Evolutionary conservation across 1,139 yeast genomes (phyloP).

Genomic region (Saccharomyces hybrid): DNA sequence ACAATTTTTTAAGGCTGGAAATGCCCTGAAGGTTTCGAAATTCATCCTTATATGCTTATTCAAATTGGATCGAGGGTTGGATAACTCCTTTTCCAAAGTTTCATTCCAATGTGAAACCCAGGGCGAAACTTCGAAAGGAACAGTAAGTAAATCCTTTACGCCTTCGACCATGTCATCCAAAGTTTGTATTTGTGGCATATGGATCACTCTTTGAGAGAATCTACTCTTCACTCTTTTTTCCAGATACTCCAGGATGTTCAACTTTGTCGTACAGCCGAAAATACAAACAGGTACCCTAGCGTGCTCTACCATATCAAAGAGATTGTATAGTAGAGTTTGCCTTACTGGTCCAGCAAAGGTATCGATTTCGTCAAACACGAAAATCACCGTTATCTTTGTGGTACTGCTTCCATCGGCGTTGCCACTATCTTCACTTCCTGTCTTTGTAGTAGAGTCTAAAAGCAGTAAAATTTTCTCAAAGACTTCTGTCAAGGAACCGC

Average conservation of each 20-base stretch:
- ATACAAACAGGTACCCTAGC: conserved; percentile 73
- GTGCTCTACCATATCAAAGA: conserved; percentile 78
- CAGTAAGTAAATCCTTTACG: conserved; percentile 32
- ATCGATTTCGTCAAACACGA: conserved; percentile 82
- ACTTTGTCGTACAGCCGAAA: conserved; percentile 68
- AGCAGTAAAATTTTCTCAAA: conserved; percentile 43
- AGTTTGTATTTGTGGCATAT: conserved; percentile 45
- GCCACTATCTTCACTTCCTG: conserved; percentile 17
- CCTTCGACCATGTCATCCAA: conserved; percentile 38
- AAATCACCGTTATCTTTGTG: conserved; percentile 51
- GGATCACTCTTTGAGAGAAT: conserved; percentile 71
- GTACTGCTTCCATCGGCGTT: conserved; percentile 9
- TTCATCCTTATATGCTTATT: conserved; percentile 38
- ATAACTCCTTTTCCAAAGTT: conserved; percentile 34
- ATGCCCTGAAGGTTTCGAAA: conserved; percentile 54
- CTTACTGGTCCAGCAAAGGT: conserved; percentile 61
- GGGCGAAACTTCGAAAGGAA: conserved; percentile 11
- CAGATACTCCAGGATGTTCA: conserved; percentile 68
- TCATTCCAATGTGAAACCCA: conserved; percentile 45
- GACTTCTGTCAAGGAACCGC: conserved; percentile 45
- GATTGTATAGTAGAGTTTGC: conserved; percentile 78
- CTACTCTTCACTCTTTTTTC: conserved; percentile 90
- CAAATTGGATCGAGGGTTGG: conserved; percentile 29
- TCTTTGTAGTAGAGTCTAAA: conserved; percentile 34
- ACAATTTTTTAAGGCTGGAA: conserved; percentile 48